phyloP scores from a whole-genome alignment of 345 rosid genomes.

The Salix exigua region DNA sequence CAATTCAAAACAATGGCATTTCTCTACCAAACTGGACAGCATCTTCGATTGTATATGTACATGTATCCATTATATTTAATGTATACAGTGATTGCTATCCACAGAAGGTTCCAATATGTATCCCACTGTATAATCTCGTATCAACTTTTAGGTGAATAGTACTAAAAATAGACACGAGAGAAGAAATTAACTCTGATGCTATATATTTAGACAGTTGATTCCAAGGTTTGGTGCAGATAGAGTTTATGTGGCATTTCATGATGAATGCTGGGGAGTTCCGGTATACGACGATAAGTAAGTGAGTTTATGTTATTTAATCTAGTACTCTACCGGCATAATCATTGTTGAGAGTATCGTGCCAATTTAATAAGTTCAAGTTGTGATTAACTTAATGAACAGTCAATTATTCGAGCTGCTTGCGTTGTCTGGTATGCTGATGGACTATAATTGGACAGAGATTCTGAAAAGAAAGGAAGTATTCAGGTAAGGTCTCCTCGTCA shows the following conservation, averaged over 20 bases:
- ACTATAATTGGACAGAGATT: conserved; percentile 96
- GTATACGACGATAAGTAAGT: conserved; percentile 89
- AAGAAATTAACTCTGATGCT: not conserved
- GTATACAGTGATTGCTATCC: not conserved
- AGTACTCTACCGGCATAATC: not conserved
- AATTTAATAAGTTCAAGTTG: not conserved
- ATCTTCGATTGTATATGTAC: not conserved
- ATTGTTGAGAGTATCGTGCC: not conserved
- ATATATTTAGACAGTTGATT: not conserved
- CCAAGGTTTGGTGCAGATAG: conserved; percentile 47
- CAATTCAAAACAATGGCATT: not conserved
- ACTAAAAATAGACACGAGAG: not conserved
- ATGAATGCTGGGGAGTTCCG: conserved; percentile 95
- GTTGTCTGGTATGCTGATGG: conserved; percentile 92
- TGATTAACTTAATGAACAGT: conserved; percentile 33
- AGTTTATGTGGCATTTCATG: conserved; percentile 85
- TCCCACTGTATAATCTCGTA: not conserved
- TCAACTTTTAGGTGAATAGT: not conserved
- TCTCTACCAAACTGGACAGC: not conserved
- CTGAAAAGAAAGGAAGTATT: conserved; percentile 62
- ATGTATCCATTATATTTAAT: not conserved
- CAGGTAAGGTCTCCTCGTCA: conserved; percentile 40
- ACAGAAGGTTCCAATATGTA: not conserved
- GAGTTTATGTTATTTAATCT: not conserved
- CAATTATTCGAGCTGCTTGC: conserved; percentile 87